Base-by-base conservation (phyloP, 768 basidiomycete genomes). In the Suillus ampliporus region DNA sequence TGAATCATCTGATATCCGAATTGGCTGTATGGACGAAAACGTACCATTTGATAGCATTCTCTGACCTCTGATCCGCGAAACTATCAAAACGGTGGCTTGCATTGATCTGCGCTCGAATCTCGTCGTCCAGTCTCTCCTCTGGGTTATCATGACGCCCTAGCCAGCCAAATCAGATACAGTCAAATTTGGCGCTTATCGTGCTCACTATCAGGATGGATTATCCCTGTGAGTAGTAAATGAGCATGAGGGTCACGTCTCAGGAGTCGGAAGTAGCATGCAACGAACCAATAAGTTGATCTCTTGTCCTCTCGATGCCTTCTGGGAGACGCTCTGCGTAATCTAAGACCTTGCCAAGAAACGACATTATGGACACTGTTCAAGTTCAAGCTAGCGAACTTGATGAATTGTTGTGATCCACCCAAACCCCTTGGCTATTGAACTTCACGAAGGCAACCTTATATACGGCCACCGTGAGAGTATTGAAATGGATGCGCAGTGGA, bases 11-110 rank as follows among this genome's bases (percentile, higher is more conserved):
- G n/a, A n/a, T 31, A 43, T 43, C 35, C 47, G 46, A 38, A 66
- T 21, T 35, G n/a, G 19, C 15, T 3, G 15, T 41, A 19, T 15
- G 19, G 11, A 48, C 8, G 10, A 21, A 51, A 10, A 76, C 79
- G 28, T 61, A 90, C 92, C 93, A 98, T 78, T 97, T 98, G 48
- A 91, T 89, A 38, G 81, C 78, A 72, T 95, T 95, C 13, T 85
- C 80, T 4, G 79, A 69, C 40, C 95, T 80, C 73, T 91, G 82
- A 8, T 75, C 79, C 0, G 96, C 95, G 75, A 99, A 99, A 66
- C 90, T 92, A 26, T 84, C 71, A 76, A 94, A 99, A 34, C 96
- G 86, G 78, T 99, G 97, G 14, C 80, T 76, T 0, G 84, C 83
- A 60, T 88, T 87, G 71, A 98, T 97, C 72, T 86, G 82, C 2